Evolutionary conservation across 1,139 yeast genomes (phyloP).

Genomic region (Dujonia santamariae): DNA sequence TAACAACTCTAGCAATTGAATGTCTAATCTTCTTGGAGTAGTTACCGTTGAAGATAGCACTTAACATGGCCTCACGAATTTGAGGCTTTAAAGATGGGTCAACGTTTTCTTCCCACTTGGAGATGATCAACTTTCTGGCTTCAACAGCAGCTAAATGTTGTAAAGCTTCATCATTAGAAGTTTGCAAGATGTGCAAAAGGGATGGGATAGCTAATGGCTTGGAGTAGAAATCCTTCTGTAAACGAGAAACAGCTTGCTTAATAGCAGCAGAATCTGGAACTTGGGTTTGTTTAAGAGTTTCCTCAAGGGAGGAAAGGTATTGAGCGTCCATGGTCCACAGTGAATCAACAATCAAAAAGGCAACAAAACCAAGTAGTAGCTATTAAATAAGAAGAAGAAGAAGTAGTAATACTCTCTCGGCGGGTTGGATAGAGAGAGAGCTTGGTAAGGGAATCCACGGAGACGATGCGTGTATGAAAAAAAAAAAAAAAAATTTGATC

Average conservation of each 20-base stretch:
- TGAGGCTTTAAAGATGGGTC: conserved; percentile 53
- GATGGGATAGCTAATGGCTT: conserved; percentile 70
- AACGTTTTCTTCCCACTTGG: conserved; percentile 61
- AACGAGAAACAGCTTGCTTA: conserved; percentile 75
- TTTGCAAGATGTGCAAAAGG: conserved; percentile 75
- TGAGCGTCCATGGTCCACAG: conserved; percentile 56
- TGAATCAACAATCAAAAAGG: no score
- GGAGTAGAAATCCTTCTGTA: conserved; percentile 73
- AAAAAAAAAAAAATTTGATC: no score
- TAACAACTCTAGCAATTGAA: conserved; percentile 83
- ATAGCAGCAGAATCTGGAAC: conserved; percentile 75
- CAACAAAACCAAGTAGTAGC: no score
- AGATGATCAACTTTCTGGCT: conserved; percentile 75
- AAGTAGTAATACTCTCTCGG: no score
- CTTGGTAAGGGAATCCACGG: no score
- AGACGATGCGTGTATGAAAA: no score
- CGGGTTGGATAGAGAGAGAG: no score
- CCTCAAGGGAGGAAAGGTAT: conserved; percentile 68
- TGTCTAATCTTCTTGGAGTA: conserved; percentile 74
- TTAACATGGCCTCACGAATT: conserved; percentile 67
- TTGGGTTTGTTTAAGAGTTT: conserved; percentile 70
- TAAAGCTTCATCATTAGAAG: conserved; percentile 57
- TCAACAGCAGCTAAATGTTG: conserved; percentile 93
- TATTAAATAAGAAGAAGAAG: no score
- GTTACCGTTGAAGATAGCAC: conserved; percentile 60